phyloP scores from a whole-genome alignment of 108 stramenopile species.

The Cafeteria roenbergensis region DNA sequence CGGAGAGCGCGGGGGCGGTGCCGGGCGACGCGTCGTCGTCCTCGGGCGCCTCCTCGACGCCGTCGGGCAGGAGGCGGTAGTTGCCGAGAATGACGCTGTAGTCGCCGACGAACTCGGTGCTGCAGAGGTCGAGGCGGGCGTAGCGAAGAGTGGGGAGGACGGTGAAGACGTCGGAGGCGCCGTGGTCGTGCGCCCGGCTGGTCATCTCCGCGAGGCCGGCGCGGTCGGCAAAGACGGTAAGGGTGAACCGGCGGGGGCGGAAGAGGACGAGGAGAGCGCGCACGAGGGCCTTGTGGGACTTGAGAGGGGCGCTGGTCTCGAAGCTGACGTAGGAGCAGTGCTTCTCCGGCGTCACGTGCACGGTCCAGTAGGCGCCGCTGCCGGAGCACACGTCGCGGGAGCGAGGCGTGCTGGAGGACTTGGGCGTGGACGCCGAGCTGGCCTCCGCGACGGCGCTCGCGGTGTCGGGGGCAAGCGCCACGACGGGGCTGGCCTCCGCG shows the following conservation, averaged over 20 bases:
- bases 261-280: conserved; percentile 87
- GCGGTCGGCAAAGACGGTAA: conserved; percentile 97
- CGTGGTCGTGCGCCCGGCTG: conserved; percentile 41
- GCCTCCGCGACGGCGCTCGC: no score
- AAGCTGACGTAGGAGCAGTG: conserved; percentile 89
- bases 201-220: conserved; percentile 68
- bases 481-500: no score
- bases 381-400: no score
- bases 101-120: conserved; percentile 7
- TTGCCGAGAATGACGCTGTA: conserved; percentile 1
- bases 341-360: conserved; percentile 96
- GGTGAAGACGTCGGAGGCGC: background rate
- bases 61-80: background rate
- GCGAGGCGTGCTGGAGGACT: no score
- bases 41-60: no score
- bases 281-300: conserved; percentile 68
- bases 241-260: conserved; percentile 82
- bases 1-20: no score
- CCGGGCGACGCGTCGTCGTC: no score
- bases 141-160: background rate
- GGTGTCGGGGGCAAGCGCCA: no score
- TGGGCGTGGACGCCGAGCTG: no score
- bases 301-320: conserved; percentile 88
- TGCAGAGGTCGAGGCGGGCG: background rate
- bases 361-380: conserved; percentile 80